These are phyloP conservation scores for Nigrograna mackinnonii DNA, from an alignment of 2,329 filamentous ascomycete genomes.

Conservation along the genomic window DNA sequence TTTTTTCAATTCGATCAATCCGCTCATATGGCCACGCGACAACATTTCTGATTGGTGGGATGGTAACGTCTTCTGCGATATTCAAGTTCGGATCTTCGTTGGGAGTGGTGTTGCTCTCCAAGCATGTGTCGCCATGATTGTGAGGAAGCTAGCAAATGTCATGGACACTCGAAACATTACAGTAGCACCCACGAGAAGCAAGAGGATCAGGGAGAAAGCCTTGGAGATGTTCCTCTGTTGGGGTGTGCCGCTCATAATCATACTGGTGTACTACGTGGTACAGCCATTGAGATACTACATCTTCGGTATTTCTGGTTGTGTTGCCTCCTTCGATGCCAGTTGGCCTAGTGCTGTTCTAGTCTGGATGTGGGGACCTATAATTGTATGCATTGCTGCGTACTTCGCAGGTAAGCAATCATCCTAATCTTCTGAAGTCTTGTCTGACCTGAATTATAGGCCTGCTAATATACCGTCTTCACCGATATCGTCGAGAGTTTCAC, in stretches of 20 bases:
- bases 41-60: conserved; percentile 59
- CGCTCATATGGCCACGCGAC: conserved; percentile 66
- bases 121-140: conserved; percentile 60
- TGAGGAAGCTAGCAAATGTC: conserved; percentile 62
- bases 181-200: conserved; percentile 53
- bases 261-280: conserved; percentile 62
- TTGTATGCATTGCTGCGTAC: conserved; percentile 56
- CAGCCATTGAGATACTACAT: conserved; percentile 64
- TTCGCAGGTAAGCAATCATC: conserved; percentile 57
- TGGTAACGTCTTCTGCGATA: conserved; percentile 65
- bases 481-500: conserved; percentile 62
- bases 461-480: conserved; percentile 62
- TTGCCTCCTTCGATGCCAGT: conserved; percentile 55
- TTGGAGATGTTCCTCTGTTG: conserved; percentile 62
- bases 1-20: conserved; percentile 62
- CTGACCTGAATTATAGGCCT: conserved; percentile 49
- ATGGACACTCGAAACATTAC: conserved; percentile 62
- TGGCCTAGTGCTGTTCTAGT: conserved; percentile 62
- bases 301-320: conserved; percentile 62
- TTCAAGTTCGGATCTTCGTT: conserved; percentile 63
- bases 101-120: conserved; percentile 57
- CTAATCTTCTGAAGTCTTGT: not conserved
- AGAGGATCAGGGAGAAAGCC: conserved; percentile 50
- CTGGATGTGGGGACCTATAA: conserved; percentile 59
- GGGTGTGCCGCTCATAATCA: conserved; percentile 57